Evolutionary conservation across 139 green algal genomes (phyloP), one percentile per base, ranked within the genome.

Genomic region (Chlorella vulgaris): DNA sequence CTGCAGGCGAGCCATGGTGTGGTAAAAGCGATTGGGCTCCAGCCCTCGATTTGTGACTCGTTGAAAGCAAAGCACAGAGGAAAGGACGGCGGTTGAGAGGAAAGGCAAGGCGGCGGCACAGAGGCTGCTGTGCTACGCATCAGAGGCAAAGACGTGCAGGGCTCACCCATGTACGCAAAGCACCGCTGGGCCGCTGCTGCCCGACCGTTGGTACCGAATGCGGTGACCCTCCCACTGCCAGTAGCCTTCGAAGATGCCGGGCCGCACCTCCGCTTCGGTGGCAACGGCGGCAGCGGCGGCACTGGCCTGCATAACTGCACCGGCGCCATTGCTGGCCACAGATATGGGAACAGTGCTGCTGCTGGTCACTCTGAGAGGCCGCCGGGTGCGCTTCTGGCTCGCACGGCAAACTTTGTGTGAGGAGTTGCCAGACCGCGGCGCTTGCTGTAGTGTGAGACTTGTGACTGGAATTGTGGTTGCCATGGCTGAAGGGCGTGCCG

Each of bases 1-100:
- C 96, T 99, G 96, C 7, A 98, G 87, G 31, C 94, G 83, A 7
- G 98, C 22, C 0, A n/a, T n/a, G n/a, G n/a, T n/a, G n/a, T n/a
- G n/a, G n/a, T n/a, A n/a, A n/a, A n/a, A n/a, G n/a, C n/a, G n/a
- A n/a, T n/a, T n/a, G n/a, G n/a, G n/a, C n/a, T n/a, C n/a, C n/a
- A n/a, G n/a, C n/a, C n/a, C n/a, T n/a, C n/a, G n/a, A n/a, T n/a
- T n/a, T n/a, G n/a, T n/a, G n/a, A n/a, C n/a, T n/a, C n/a, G n/a
- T n/a, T n/a, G n/a, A n/a, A n/a, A n/a, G n/a, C n/a, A n/a, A n/a
- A n/a, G n/a, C n/a, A n/a, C n/a, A 95, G 21, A 26, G 86, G 58
- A 8, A 89, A 89, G 7, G 74, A 1, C 4, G 3, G 28, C 42
- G 43, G 22, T 2, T 19, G n/a, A 60, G 47, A 8, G 26, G 68